Base-by-base conservation (phyloP, 148 eudicot genomes). In the Limonium bicolor region DNA sequence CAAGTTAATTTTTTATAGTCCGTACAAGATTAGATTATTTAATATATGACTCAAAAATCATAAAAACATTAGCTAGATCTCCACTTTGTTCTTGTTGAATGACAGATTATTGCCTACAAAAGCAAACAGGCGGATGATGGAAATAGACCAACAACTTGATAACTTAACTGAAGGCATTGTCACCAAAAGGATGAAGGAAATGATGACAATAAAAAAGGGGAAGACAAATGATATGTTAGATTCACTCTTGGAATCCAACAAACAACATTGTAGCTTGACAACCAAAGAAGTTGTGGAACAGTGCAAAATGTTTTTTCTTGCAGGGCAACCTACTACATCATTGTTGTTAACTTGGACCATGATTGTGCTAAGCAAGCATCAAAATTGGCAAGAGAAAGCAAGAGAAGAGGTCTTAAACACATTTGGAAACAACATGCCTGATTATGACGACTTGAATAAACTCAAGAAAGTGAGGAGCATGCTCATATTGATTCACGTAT, bases 291-390 rank as follows among this genome's bases (percentile, higher is more conserved):
- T 64, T 20, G 34, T 64, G 1, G 58, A 65, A 18, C 60, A 59
- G 34, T 65, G 69, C 48, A 65, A 65, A 6, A 17, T 56, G 9
- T 63, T 63, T 41, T 63, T 56, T 35, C 44, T 63, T 4, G 68
- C 68, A 11, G 69, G 64, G 11, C 53, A 60, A n/a, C 63, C 58
- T 22, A 64, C 63, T 12, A 58, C 64, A 27, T 59, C 69, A 0
- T 54, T 48, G 27, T 57, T 59, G 39, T 64, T 65, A 19, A 25
- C 59, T 5, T 59, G 53, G 55, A 48, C 51, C 13, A 48, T 65
- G 52, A 58, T 65, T 22, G 27, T 59, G 19, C 41, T 64, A 27
- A 64, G 46, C 15, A 47, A 41, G 18, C 60, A 65, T 33, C 35
- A 34, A 31, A 56, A 58, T 17, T 65, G 69, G 69, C 70, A 65